These are phyloP conservation scores for Austroboletus niveus DNA, from an alignment of 1,284 basidiomycete genomes.

Conservation along the genomic window DNA sequence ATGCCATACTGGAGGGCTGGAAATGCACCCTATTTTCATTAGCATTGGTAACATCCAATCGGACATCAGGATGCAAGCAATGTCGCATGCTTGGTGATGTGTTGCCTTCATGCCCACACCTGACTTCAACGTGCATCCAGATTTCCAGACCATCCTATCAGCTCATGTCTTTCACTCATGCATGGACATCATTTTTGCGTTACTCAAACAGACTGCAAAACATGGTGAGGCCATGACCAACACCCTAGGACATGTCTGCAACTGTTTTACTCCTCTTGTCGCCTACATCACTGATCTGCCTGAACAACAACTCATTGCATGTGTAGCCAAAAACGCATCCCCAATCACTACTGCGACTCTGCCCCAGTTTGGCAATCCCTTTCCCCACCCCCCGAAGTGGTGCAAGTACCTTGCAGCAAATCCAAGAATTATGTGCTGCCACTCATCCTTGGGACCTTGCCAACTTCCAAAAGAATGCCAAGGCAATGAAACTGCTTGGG, in stretches of 20 bases:
- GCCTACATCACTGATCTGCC: conserved; percentile 10
- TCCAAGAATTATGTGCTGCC: not conserved
- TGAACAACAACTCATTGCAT: not conserved
- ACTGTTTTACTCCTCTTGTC: conserved; percentile 4
- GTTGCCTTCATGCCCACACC: conserved; percentile 6
- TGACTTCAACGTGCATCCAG: not conserved
- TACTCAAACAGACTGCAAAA: not conserved
- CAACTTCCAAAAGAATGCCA: not conserved
- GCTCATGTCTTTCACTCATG: conserved; percentile 4
- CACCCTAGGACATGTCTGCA: not conserved
- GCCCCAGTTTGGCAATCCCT: not conserved
- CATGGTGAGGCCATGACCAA: conserved; percentile 4
- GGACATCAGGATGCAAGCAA: conserved; percentile 7
- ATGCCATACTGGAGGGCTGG: not conserved
- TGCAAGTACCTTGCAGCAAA: no score
- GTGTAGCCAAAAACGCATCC: not conserved
- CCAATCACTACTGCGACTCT: not conserved
- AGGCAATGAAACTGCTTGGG: not conserved
- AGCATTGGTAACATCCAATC: conserved; percentile 9
- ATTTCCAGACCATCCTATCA: conserved; percentile 1
- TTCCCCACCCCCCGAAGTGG: not conserved
- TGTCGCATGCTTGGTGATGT: conserved; percentile 5
- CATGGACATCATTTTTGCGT: not conserved
- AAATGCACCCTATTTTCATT: conserved; percentile 12
- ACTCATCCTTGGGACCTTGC: not conserved